phyloP scores from a whole-genome alignment of 805 yeast species.

The Kodamaea neixiangensis region DNA sequence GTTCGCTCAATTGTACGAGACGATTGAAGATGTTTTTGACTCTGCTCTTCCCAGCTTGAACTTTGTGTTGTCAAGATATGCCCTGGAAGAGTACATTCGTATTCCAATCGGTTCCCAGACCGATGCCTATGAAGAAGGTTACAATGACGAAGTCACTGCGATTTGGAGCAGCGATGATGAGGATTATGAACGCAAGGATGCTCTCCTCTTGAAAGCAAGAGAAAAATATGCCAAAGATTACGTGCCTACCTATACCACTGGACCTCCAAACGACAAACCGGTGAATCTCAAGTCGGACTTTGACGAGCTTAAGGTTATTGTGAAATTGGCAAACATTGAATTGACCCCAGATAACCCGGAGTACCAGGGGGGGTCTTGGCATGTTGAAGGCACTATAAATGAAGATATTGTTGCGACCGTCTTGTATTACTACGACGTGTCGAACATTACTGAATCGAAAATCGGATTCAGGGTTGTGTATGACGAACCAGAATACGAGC shows the following conservation, averaged over 20 bases:
- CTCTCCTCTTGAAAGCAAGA: not conserved
- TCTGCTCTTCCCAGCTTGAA: slow-evolving; percentile 33
- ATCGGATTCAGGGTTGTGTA: slow-evolving; percentile 31
- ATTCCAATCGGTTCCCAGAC: not conserved
- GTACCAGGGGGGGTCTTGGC: slow-evolving; percentile 46
- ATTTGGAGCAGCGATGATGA: not conserved
- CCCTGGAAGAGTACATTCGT: slow-evolving; percentile 16
- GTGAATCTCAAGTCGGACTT: slow-evolving; percentile 18
- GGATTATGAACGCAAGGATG: not conserved
- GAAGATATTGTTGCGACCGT: slow-evolving; percentile 46
- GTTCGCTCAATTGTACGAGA: slow-evolving; percentile 25
- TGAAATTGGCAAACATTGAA: slow-evolving; percentile 42
- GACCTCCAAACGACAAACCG: slow-evolving; percentile 11
- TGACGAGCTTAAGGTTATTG: slow-evolving; percentile 35
- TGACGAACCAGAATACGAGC: slow-evolving; percentile 38
- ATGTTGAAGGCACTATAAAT: slow-evolving; percentile 42
- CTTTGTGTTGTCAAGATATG: slow-evolving; percentile 24
- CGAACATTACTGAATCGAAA: slow-evolving; percentile 38
- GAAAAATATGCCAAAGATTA: not conserved
- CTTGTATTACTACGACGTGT: slow-evolving; percentile 41
- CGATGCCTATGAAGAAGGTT: not conserved
- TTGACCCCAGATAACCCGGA: slow-evolving; percentile 41
- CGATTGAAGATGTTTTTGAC: slow-evolving; percentile 33
- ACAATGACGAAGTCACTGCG: not conserved
- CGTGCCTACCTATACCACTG: not conserved